Evolutionary conservation across 176 grass and related monocot species (phyloP).

Genomic region (Oryza rufipogon): DNA sequence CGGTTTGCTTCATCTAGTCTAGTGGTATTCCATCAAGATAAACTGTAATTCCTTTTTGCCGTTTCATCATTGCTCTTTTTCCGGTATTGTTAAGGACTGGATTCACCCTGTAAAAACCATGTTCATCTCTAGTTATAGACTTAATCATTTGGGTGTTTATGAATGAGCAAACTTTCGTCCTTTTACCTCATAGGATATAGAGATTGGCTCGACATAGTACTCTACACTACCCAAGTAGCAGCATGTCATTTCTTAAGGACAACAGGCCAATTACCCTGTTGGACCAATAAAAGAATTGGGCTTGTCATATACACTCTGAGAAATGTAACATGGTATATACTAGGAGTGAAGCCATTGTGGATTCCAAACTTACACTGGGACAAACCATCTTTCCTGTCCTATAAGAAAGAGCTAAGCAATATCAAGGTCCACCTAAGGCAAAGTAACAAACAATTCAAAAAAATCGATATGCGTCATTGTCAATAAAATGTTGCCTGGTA

Average conservation of each 20-base stretch:
- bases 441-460: background rate
- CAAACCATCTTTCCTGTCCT: background rate
- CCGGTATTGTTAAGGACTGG: background rate
- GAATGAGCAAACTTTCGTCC: background rate
- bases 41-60: background rate
- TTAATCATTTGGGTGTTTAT: background rate
- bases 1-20: background rate
- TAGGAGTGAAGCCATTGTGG: background rate
- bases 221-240: constrained; percentile 6
- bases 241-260: background rate
- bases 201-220: background rate
- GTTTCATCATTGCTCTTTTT: background rate
- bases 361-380: background rate
- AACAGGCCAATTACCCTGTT: background rate
- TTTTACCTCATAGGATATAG: background rate
- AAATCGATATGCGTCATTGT: background rate
- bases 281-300: background rate
- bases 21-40: background rate
- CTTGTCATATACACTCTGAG: background rate
- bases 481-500: background rate
- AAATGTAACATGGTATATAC: background rate
- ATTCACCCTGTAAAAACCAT: background rate
- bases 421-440: background rate
- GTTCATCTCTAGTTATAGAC: background rate
- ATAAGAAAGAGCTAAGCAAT: background rate